Conservation (phyloP, 192 early-diverging fungal species). For the Mycoemilia scoparia region DNA sequence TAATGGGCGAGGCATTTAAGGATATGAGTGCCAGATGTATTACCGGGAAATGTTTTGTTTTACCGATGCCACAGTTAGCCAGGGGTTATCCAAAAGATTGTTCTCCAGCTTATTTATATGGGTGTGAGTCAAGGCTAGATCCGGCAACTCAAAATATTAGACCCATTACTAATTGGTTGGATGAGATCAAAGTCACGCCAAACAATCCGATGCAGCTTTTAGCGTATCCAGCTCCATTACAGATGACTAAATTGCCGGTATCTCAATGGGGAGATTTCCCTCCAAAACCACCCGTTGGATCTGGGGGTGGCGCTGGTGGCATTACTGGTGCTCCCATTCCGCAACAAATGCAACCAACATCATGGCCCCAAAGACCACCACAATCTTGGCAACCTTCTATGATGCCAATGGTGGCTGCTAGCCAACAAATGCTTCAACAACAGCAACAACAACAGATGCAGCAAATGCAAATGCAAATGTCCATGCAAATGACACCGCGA, state of each 20-base stretch:
- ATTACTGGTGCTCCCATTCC: constrained; percentile 2
- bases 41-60: constrained; percentile 20
- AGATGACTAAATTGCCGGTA: constrained; percentile 10
- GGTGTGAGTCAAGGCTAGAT: constrained; percentile 10
- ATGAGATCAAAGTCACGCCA: constrained; percentile 23
- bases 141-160: constrained; percentile 7
- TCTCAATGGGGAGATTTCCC: constrained; percentile 20
- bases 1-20: constrained; percentile 18
- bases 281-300: background rate
- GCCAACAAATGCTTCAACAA: constrained; percentile 1
- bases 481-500: constrained; percentile 2
- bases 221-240: constrained; percentile 17
- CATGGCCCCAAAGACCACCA: too few species aligned
- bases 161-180: constrained; percentile 22
- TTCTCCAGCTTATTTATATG: constrained; percentile 15
- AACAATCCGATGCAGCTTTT: constrained; percentile 21
- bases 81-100: constrained; percentile 25
- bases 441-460: constrained; percentile 3
- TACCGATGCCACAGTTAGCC: constrained; percentile 19
- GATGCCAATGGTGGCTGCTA: too few species aligned
- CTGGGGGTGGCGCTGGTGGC: constrained; percentile 6
- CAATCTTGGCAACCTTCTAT: too few species aligned
- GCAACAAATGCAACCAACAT: too few species aligned
- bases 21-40: constrained; percentile 19
- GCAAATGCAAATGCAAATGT: constrained; percentile 4